A percentile compares a stretch with the other conserved stretches of the same genome.
Conservation (phyloP, 2,329 filamentous ascomycete species). For the Thelonectria discophora region DNA sequence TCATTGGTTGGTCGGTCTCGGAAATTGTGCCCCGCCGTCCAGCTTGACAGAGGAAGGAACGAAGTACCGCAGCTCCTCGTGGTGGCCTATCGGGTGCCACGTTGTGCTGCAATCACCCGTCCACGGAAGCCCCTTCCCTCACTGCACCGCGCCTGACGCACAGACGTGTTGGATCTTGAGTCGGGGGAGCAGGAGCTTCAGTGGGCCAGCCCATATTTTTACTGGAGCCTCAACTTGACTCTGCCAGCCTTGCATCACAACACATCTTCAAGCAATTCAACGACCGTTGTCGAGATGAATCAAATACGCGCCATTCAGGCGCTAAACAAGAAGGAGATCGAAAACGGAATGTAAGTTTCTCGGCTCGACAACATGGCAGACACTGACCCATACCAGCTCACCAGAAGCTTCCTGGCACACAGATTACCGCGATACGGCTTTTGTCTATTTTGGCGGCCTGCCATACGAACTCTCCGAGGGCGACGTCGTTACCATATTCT, state of each 20-base stretch:
- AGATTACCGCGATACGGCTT: constrained; percentile 97
- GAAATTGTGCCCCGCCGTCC: constrained; percentile 47
- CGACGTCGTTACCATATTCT: constrained; percentile 95
- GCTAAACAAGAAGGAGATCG: constrained; percentile 94
- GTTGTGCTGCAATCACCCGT: constrained; percentile 4
- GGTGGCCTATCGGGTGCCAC: constrained; percentile 11
- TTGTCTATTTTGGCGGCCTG: constrained; percentile 93
- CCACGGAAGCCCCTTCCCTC: not conserved
- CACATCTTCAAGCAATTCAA: not conserved
- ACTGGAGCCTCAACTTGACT: constrained; percentile 12
- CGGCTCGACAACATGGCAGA: constrained; percentile 9
- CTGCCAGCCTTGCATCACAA: constrained; percentile 31
- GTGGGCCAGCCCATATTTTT: constrained; percentile 16
- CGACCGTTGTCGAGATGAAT: constrained; percentile 72
- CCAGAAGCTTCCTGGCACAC: constrained; percentile 94
- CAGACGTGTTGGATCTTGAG: constrained; percentile 13
- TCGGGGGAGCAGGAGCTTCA: constrained; percentile 18
- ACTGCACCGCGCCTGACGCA: constrained; percentile 16
- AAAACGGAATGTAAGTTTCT: constrained; percentile 76
- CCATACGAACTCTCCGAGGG: constrained; percentile 94
- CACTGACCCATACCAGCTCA: constrained; percentile 60
- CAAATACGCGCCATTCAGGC: constrained; percentile 90
- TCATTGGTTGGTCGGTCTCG: constrained; percentile 44
- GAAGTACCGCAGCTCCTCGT: not conserved
- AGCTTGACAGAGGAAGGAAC: not conserved